A percentile compares a stretch with the other conserved stretches of the same genome.
phyloP scores from a whole-genome alignment of 495 filamentous ascomycete species.

The Talaromyces ruber region DNA sequence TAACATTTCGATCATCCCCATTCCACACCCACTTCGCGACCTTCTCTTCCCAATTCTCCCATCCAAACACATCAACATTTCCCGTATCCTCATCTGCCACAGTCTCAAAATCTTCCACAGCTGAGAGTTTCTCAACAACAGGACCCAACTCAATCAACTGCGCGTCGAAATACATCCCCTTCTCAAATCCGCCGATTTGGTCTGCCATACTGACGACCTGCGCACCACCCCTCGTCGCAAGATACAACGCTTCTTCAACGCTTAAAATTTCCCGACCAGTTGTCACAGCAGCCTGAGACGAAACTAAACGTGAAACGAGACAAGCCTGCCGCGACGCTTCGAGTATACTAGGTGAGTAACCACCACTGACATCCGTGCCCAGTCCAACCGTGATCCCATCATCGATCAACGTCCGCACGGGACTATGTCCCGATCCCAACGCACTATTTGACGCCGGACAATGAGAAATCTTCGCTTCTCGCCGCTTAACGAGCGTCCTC shows the following conservation, averaged over 20 bases:
- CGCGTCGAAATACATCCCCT: constrained; percentile 87
- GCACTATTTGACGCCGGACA: constrained; percentile 82
- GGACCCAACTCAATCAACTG: constrained; percentile 61
- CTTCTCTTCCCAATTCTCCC: constrained; percentile 67
- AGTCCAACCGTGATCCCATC: constrained; percentile 70
- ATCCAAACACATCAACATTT: constrained; percentile 75
- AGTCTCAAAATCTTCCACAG: neutral
- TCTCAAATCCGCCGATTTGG: constrained; percentile 67
- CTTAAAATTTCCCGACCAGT: constrained; percentile 28
- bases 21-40: constrained; percentile 85
- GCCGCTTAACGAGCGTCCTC: constrained; percentile 45
- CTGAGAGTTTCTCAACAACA: constrained; percentile 13
- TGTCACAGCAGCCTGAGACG: constrained; percentile 8
- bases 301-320: constrained; percentile 54
- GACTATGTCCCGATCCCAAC: constrained; percentile 64
- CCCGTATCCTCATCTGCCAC: neutral
- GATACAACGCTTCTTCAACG: constrained; percentile 80
- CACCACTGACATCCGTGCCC: constrained; percentile 85
- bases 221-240: constrained; percentile 77
- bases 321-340: constrained; percentile 72
- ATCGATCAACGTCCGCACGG: constrained; percentile 63
- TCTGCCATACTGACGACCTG: constrained; percentile 61
- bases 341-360: constrained; percentile 70
- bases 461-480: constrained; percentile 63
- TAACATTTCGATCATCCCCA: constrained; percentile 78